Evolutionary conservation across 305 asterid species (phyloP).

Genomic region (Rubia peregrina): DNA sequence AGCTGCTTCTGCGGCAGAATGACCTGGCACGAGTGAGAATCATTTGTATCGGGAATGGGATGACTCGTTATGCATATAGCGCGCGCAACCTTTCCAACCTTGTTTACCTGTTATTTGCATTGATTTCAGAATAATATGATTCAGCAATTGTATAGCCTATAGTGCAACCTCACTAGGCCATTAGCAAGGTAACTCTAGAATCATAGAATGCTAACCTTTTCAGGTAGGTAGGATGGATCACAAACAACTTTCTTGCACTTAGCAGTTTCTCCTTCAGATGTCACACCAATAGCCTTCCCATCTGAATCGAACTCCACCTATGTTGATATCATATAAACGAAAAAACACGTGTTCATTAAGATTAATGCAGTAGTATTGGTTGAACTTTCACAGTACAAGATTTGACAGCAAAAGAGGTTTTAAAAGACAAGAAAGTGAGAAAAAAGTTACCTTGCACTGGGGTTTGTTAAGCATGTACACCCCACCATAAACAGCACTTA

Average conservation of each 20-base stretch:
- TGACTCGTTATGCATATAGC: slow-evolving; percentile 96
- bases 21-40: slow-evolving; percentile 92
- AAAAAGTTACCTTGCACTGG: slow-evolving; percentile 61
- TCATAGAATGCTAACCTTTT: slow-evolving; percentile 43
- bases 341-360: background rate
- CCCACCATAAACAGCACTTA: slow-evolving; percentile 97
- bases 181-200: background rate
- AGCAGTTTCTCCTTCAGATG: slow-evolving; percentile 98
- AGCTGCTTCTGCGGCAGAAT: slow-evolving; percentile 97
- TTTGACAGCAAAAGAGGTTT: too few relatives aligned
- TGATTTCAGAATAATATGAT: slow-evolving; percentile 8
- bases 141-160: background rate
- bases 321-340: background rate
- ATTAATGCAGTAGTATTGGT: background rate
- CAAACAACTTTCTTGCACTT: slow-evolving; percentile 97
- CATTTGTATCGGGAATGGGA: slow-evolving; percentile 83
- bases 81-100: slow-evolving; percentile 86
- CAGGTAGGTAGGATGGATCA: slow-evolving; percentile 83
- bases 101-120: slow-evolving; percentile 51
- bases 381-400: background rate
- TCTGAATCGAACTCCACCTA: slow-evolving; percentile 77
- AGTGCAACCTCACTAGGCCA: background rate
- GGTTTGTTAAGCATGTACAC: slow-evolving; percentile 98
- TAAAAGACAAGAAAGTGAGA: too few relatives aligned
- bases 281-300: slow-evolving; percentile 78